Evolutionary conservation across 495 filamentous ascomycete species (phyloP), one percentile per base, ranked within the genome.

Genomic region (Aspergillus panamensis): DNA sequence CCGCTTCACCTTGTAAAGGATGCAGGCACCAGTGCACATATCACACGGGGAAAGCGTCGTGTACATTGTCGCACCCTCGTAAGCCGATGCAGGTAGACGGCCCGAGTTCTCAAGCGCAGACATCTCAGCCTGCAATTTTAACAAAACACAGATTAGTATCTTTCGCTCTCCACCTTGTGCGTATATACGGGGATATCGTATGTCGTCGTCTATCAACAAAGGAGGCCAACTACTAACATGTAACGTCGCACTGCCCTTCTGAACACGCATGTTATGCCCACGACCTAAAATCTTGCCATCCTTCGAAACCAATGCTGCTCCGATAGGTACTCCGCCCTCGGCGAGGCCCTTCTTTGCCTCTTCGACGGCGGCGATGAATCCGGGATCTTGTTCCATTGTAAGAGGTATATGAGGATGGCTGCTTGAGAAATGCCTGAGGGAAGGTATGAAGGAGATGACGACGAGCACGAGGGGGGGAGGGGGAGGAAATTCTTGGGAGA

Each of bases 11-110:
- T 88, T 87, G 75, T 91, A 94, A 53, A 92, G 78, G 45, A 95
- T 73, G 63, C 87, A 90, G 4, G 90, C 90, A 21, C 90, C 90
- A 13, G 90, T 87, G 78, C 89, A 93, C 90, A 94, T 94, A 67
- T 92, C 86, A 68, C 91, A 96, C 0, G 89, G 91, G 13, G 90
- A 92, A 5, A 95, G 75, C 2, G 91, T 93, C 8, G 90, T 94
- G 71, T 90, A 94, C 86, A 94, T 91, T 5, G 90, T 94, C 42
- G 84, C 77, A 42, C 88, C 87, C 62, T 78, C 73, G 71, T 92
- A 94, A 17, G 82, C 82, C 1, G 80, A 81, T 12, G 86, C 88
- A 37, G 87, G 84, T 39, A 92, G 80, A 52, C 89, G 85, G 39
- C 90, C 90, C 0, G 88, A 86, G 69, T 87, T 87, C 57, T 91